A percentile compares a stretch with the other conserved stretches of the same genome.
These are phyloP conservation scores for Solanum etuberosum DNA, from an alignment of 257 asterid genomes.

Conservation along the genomic window DNA sequence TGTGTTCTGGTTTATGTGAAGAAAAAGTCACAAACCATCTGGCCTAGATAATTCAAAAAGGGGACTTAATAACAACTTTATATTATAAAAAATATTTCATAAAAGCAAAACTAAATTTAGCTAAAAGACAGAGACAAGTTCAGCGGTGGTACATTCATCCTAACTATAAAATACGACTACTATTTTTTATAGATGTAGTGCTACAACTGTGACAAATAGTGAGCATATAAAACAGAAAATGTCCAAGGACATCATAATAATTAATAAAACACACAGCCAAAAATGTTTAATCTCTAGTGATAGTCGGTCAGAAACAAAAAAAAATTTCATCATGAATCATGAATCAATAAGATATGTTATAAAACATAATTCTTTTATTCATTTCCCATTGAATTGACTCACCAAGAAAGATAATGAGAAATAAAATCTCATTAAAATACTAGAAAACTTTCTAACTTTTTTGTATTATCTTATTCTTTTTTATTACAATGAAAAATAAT, in stretches of 20 bases:
- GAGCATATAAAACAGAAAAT: not conserved
- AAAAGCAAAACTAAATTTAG: not conserved
- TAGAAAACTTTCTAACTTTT: too few relatives aligned
- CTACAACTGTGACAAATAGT: not conserved
- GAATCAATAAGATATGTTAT: too few relatives aligned
- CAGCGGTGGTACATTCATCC: not conserved
- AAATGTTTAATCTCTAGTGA: not conserved
- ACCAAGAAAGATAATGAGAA: too few relatives aligned
- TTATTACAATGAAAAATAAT: too few relatives aligned
- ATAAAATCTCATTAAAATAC: too few relatives aligned
- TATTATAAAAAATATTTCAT: not conserved
- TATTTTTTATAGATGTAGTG: not conserved
- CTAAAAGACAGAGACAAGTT: not conserved
- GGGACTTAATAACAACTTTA: not conserved
- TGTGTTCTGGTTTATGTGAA: not conserved
- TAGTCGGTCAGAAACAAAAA: too few relatives aligned
- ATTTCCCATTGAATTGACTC: too few relatives aligned
- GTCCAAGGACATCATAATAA: not conserved
- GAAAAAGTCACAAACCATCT: not conserved
- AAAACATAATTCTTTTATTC: too few relatives aligned
- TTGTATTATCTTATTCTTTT: too few relatives aligned
- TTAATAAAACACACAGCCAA: not conserved
- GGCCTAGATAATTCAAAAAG: not conserved
- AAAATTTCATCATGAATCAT: too few relatives aligned
- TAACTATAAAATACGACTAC: not conserved